Evolutionary conservation across 306 rosid genomes (phyloP).

Genomic region (Aeschynomene evenia): DNA sequence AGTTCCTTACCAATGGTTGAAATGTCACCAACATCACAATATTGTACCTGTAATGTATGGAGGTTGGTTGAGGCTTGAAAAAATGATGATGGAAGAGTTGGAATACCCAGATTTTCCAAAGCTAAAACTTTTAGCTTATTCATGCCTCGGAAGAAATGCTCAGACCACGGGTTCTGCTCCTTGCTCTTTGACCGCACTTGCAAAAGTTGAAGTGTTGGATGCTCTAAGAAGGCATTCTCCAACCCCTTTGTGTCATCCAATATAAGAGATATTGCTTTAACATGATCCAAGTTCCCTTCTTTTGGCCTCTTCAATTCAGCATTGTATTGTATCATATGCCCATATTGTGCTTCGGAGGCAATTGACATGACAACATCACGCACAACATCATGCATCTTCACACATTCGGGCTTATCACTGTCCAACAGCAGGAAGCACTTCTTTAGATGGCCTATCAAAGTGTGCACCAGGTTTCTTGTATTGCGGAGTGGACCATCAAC

Average conservation of each 20-base stretch:
- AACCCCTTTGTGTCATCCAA: neutral
- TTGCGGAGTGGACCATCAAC: neutral
- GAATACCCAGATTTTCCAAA: neutral
- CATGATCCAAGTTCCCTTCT: neutral
- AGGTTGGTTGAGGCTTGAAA: neutral
- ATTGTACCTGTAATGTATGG: neutral
- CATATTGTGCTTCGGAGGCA: neutral
- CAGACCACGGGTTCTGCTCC: neutral
- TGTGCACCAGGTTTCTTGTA: constrained; percentile 27
- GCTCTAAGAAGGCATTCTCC: neutral
- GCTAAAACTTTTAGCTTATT: neutral
- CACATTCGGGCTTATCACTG: constrained; percentile 20
- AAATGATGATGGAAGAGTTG: neutral
- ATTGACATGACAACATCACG: constrained; percentile 27
- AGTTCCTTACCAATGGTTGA: constrained; percentile 29
- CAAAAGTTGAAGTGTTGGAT: constrained; percentile 8
- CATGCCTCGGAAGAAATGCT: neutral
- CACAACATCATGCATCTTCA: constrained; percentile 38
- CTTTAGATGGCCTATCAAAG: constrained; percentile 23
- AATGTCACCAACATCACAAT: constrained; percentile 10
- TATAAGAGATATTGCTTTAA: constrained; percentile 4
- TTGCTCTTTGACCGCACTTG: neutral
- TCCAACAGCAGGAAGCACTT: constrained; percentile 30
- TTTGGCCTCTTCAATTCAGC: neutral
- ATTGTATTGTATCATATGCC: neutral